These are phyloP conservation scores for Didymella pinodella DNA, from an alignment of 2,329 filamentous ascomycete species.

Conservation along the genomic window DNA sequence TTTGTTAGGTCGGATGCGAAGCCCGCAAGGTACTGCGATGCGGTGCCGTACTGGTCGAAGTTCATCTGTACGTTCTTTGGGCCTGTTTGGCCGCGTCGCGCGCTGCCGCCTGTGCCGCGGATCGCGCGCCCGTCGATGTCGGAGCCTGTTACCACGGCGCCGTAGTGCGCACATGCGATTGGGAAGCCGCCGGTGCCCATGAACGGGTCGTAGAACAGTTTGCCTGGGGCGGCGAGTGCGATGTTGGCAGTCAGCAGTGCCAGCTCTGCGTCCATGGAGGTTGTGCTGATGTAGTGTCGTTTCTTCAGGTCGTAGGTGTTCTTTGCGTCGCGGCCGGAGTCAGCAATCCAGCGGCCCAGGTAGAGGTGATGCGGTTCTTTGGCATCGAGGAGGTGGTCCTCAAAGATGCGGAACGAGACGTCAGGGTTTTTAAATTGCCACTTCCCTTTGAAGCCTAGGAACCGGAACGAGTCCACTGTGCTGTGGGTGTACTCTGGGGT, in stretches of 20 bases:
- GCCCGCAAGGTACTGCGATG: conserved; percentile 72
- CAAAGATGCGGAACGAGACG: conserved; percentile 79
- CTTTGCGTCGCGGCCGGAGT: conserved; percentile 72
- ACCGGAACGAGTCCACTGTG: conserved; percentile 83
- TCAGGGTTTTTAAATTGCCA: conserved; percentile 76
- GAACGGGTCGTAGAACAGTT: conserved; percentile 92
- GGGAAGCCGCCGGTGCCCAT: conserved; percentile 95
- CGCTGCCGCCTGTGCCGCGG: conserved; percentile 67
- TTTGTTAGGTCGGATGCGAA: conserved; percentile 91
- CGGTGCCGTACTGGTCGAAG: conserved; percentile 82
- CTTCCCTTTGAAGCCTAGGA: conserved; percentile 77
- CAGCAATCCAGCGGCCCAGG: conserved; percentile 75
- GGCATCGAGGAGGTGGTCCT: conserved; percentile 73
- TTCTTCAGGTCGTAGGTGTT: conserved; percentile 90
- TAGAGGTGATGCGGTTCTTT: conserved; percentile 66
- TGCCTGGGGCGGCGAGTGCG: conserved; percentile 80
- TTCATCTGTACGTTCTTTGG: conserved; percentile 69
- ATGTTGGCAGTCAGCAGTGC: conserved; percentile 92
- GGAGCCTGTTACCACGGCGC: conserved; percentile 81
- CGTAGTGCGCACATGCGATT: conserved; percentile 88
- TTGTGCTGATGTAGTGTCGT: conserved; percentile 90
- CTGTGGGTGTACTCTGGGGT: conserved; percentile 66
- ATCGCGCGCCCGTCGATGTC: conserved; percentile 95
- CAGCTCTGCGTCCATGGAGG: conserved; percentile 95
- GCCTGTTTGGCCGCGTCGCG: conserved; percentile 50